Percentiles rank a stretch among this genome's conserved stretches.
phyloP scores from a whole-genome alignment of 1,284 basidiomycete species.

The Athelia sp. region DNA sequence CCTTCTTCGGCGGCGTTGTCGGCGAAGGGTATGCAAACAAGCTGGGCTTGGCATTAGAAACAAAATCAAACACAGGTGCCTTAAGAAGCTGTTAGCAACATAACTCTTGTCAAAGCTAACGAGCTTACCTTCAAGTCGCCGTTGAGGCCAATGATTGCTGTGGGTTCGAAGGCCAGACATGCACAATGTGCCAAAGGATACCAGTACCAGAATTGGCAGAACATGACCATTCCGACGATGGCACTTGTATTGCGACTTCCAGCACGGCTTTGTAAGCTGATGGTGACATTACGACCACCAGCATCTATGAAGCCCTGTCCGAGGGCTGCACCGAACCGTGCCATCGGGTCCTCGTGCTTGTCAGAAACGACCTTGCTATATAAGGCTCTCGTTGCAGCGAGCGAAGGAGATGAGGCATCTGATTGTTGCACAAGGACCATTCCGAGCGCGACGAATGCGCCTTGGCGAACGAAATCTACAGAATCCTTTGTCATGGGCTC shows the following conservation, averaged over 20 bases:
- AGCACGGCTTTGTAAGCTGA: conserved; percentile 86
- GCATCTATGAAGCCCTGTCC: conserved; percentile 96
- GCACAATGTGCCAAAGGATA: conserved; percentile 95
- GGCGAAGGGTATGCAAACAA: conserved; percentile 86
- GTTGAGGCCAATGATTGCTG: conserved; percentile 88
- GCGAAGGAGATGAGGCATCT: conserved; percentile 80
- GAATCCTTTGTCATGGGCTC: conserved; percentile 97
- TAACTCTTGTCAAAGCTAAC: conserved; percentile 1
- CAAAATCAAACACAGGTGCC: conserved; percentile 88
- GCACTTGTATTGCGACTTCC: conserved; percentile 89
- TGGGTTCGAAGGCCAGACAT: conserved; percentile 88
- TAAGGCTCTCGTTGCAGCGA: conserved; percentile 73
- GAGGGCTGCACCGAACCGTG: conserved; percentile 91
- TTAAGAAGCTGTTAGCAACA: conserved; percentile 21
- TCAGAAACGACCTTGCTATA: conserved; percentile 88
- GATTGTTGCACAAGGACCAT: conserved; percentile 97
- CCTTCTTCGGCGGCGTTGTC: conserved; percentile 86
- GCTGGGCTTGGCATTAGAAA: conserved; percentile 84
- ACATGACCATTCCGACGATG: conserved; percentile 93
- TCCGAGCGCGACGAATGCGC: conserved; percentile 91
- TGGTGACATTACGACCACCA: conserved; percentile 91
- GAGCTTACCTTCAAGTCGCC: conserved; percentile 69
- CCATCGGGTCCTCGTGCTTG: conserved; percentile 97
- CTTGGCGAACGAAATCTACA: conserved; percentile 95
- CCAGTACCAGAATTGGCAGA: conserved; percentile 99